Evolutionary conservation across 441 rosid species (phyloP).

Genomic region (Manihot esculenta): DNA sequence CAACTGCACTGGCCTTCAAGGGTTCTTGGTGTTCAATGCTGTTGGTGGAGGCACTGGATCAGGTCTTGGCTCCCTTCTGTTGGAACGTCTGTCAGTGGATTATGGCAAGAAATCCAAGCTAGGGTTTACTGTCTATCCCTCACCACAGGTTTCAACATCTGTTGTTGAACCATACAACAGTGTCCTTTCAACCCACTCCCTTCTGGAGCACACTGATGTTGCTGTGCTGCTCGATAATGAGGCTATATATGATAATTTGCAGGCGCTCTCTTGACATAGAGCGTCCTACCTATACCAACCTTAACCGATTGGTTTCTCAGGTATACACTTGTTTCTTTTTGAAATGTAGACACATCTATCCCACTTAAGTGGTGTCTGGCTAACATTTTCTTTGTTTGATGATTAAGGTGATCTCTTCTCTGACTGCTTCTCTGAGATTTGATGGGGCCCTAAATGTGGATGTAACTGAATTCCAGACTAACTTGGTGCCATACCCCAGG

Average conservation of each 20-base stretch:
- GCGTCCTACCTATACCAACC: not conserved
- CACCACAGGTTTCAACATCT: conserved; percentile 29
- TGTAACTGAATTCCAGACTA: conserved; percentile 1
- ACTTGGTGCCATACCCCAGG: conserved; percentile 1
- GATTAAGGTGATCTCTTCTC: conserved; percentile 4
- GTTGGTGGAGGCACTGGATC: conserved; percentile 33
- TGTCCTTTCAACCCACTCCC: conserved; percentile 28
- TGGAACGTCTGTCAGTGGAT: conserved; percentile 28
- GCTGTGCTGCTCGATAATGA: not conserved
- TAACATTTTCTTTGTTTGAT: not conserved
- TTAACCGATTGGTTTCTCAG: not conserved
- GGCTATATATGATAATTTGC: not conserved
- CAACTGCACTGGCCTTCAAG: conserved; percentile 32
- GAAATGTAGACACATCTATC: not conserved
- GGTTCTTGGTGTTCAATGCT: conserved; percentile 32
- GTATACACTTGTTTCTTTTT: not conserved
- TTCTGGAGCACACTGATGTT: conserved; percentile 20
- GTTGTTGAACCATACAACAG: conserved; percentile 27
- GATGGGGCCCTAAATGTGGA: conserved; percentile 3
- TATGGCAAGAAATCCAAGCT: conserved; percentile 29
- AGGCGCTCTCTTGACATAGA: not conserved
- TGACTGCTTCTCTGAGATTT: conserved; percentile 7
- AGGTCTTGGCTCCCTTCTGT: conserved; percentile 29
- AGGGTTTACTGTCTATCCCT: conserved; percentile 30
- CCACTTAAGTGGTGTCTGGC: not conserved